Base-by-base conservation (phyloP, 768 basidiomycete genomes). In the Leccinellum luteum region DNA sequence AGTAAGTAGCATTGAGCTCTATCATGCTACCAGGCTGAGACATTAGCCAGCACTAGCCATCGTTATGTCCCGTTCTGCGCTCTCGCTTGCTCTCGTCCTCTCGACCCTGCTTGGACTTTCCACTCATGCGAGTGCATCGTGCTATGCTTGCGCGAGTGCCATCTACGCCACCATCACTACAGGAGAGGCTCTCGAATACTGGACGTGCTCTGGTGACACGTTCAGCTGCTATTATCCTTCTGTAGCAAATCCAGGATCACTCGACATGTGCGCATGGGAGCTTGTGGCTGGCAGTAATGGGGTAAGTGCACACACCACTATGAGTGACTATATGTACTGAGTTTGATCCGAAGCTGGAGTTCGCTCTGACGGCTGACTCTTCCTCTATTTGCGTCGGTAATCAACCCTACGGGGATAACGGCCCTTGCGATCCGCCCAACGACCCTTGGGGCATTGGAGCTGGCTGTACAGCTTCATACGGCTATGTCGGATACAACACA, bases 171-270 rank as follows among this genome's bases (percentile, higher is more conserved):
- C 31, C 23, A n/a, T n/a, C n/a, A n/a, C 27, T 59, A 4, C 35
- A 38, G 38, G 52, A n/a, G n/a, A n/a, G n/a, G n/a, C n/a, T 15
- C 60, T 60, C 35, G 38, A 60, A 15, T 51, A 51, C 28, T 60
- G 59, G 59, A 60, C 52, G 9, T 60, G 58, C 25, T 55, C 58
- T 1, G 60, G 43, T 32, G n/a, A 45, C 27, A 35, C 43, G 21
- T 45, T 60, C 27, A 60, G 49, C 13, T 60, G 59, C 10, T 60
- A 60, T 38, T 60, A 60, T 23, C 58, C 58, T 13, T 60, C 52
- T 2, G 59, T 54, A 32, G 48, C 60, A 31, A 43, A 60, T 30
- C 58, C 58, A 9, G 59, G 59, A 13, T 60, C 59, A 5, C 54
- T 60, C 57, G 52, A 28, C 13, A 41, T 31, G 5, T 60, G 59